Evolutionary conservation across 2,329 filamentous ascomycete species (phyloP), one percentile per base, ranked within the genome.

Genomic region (Aspergillus sp.): DNA sequence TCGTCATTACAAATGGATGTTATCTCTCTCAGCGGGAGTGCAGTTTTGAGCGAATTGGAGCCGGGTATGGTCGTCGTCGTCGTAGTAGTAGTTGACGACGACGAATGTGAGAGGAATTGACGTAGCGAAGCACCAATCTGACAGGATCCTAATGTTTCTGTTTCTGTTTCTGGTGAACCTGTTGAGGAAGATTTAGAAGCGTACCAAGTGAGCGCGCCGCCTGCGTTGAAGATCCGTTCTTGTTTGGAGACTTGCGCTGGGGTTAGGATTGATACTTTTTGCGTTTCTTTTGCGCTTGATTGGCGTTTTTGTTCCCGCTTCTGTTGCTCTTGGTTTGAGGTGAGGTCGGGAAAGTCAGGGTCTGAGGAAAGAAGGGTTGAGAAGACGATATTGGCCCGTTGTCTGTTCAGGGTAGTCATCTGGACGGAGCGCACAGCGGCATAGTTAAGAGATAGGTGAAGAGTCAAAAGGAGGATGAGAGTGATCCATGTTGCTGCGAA

Each of bases 391-490:
- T 88, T 90, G 2, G 92, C 90, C 37, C 95, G 85, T 73, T 98
- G 93, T 20, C 91, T 83, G 75, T 96, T 98, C 37, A 98, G 80
- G 6, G 86, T 90, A 40, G 84, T 84, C 87, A 98, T 91, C 70
- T 86, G 87, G 15, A 99, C 93, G 49, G 89, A 83, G 61, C 88
- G 83, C 5, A 99, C 93, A 42, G 92, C 95, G 34, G 86, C 82
- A 73, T 96, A 93, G 73, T 98, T 98, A 66, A 89, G 92, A 69
- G 82, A 84, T 6, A 98, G 82, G 73, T 98, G 95, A 6, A 90
- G 78, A 12, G 85, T 79, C 15, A 97, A 83, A 19, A 98, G 83
- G 3, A 85, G 61, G 1, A 93, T 75, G 76, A 96, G 86, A 57
- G 88, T 80, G 47, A 78, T 79, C 85, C 91, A 93, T 39, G 95